Base-by-base conservation (phyloP, 768 basidiomycete genomes). In the Suillus bovinus region DNA sequence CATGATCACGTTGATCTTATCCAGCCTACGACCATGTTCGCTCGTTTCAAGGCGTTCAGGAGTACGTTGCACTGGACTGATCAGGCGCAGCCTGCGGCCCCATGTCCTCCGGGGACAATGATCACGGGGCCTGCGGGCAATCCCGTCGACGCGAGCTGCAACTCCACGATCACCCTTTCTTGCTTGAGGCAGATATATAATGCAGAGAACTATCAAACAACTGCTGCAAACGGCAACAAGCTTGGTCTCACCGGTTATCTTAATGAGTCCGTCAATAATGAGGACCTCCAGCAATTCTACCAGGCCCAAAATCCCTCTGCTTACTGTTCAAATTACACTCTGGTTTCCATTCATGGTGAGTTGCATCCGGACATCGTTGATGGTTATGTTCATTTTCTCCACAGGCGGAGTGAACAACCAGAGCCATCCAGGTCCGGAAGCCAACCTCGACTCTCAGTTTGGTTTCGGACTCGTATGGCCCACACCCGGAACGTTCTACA, bases 21-120 rank as follows among this genome's bases (percentile, higher is more conserved):
- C 33, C 88, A 90, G 63, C 90, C 90, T 0, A 91, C 90, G 3
- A 91, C 88, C 2, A 81, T 84, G 71, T 91, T 91, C 67, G 76
- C 80, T 47, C 81, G 80, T 61, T 73, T 77, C 63, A 82, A 78
- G 64, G 72, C 73, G 9, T 74, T 82, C 59, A 78, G 67, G 61
- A 79, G 79, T 5, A 82, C 77, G 0, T 66, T 84, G 27, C 74
- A 78, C 59, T 75, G 68, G 68, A 63, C 74, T 13, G 64, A 67
- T 1, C 44, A 65, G 36, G 33, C 1, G 52, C 58, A 10, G 39
- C n/a, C 24, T 38, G 47, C 27, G 20, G 33, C 8, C 46, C 63
- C 27, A 36, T 66, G 31, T 58, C 47, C 8, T 2, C 61, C 66
- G 11, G 65, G 36, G 1, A 63, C 61, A 47, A 69, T 29, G 68